Conservation (phyloP, 2,329 filamentous ascomycete species). For the Diaporthe aspalathi region DNA sequence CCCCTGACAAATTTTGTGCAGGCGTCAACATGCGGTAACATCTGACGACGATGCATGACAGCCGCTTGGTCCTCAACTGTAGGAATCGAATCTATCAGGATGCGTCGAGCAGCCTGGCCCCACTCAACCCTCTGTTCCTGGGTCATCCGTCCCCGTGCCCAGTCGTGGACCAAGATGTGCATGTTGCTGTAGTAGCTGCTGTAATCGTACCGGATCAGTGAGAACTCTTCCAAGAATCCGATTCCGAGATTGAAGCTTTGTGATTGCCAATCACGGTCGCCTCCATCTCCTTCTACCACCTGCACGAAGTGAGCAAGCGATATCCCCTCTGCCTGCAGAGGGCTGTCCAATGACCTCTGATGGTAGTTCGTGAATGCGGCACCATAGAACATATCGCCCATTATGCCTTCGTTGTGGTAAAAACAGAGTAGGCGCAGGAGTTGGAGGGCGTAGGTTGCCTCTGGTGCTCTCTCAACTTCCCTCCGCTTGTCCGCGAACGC, state of each 20-base stretch:
- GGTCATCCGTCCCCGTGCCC: background rate
- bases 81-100: background rate
- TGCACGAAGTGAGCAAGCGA: background rate
- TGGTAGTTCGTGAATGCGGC: slow-evolving; percentile 27
- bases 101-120: background rate
- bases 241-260: background rate
- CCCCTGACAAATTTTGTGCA: background rate
- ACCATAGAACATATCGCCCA: slow-evolving; percentile 37
- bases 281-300: background rate
- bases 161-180: background rate
- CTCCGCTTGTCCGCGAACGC: slow-evolving; percentile 27
- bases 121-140: background rate
- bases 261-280: background rate
- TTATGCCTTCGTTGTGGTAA: slow-evolving; percentile 45
- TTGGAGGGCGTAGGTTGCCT: slow-evolving; percentile 41
- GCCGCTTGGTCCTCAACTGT: background rate
- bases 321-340: background rate
- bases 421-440: slow-evolving; percentile 46
- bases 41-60: background rate
- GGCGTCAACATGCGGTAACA: background rate
- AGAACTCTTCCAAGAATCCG: background rate
- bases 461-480: slow-evolving; percentile 31
- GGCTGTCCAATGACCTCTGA: background rate
- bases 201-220: background rate
- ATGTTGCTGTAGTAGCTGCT: background rate